A percentile compares a stretch with the other conserved stretches of the same genome.
Conservation (phyloP, 306 rosid genomes). For the Lupinus albus region DNA sequence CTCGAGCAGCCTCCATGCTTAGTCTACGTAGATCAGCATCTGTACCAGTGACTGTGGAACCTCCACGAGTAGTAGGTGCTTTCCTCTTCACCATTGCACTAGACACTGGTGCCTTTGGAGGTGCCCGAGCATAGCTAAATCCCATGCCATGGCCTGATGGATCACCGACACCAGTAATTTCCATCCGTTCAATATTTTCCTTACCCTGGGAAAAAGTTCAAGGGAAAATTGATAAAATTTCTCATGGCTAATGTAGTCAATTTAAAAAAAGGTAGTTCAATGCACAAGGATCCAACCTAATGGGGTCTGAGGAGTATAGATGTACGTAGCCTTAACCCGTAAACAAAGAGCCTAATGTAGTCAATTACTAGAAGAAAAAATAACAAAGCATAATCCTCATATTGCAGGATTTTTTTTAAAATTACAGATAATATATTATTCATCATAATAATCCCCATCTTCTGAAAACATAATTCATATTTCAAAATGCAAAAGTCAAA, state of each 20-base stretch:
- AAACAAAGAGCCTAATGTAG: too few species aligned
- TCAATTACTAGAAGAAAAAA: slow-evolving; percentile 27
- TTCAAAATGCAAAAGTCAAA: not conserved
- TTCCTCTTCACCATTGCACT: slow-evolving; percentile 81
- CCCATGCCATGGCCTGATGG: slow-evolving; percentile 97
- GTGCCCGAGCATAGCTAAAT: slow-evolving; percentile 85
- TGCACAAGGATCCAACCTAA: too few species aligned
- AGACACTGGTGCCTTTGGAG: slow-evolving; percentile 82
- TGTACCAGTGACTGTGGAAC: slow-evolving; percentile 93
- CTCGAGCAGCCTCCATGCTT: slow-evolving; percentile 99
- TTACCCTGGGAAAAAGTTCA: slow-evolving; percentile 60
- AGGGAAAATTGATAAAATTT: not conserved
- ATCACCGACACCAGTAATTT: slow-evolving; percentile 96
- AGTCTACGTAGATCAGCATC: slow-evolving; percentile 99
- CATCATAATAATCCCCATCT: not conserved
- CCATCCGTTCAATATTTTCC: slow-evolving; percentile 91
- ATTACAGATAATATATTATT: not conserved
- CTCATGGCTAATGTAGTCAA: slow-evolving; percentile 20
- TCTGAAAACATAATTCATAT: slow-evolving; percentile 14
- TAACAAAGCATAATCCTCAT: not conserved
- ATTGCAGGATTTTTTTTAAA: slow-evolving; percentile 1
- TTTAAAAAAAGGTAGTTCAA: too few species aligned
- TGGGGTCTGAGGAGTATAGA: too few species aligned
- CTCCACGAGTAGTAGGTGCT: slow-evolving; percentile 69
- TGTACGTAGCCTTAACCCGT: too few species aligned